Conservation (phyloP, 2,329 filamentous ascomycete genomes). For the Gliomastix tumulicola region DNA sequence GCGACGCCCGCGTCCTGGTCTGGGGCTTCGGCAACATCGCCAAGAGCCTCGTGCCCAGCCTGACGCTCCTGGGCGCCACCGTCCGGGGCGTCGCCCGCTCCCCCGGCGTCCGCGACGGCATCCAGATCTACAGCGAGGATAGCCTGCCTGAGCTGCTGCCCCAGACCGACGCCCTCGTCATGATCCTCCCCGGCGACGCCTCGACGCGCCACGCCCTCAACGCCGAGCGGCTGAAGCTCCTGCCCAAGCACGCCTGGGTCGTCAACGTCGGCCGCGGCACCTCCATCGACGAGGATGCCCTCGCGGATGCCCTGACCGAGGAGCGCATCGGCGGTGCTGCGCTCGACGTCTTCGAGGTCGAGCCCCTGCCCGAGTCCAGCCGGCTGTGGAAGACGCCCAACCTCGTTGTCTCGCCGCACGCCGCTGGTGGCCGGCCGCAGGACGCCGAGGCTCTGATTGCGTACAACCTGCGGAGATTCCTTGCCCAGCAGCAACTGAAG, state of each 20-base stretch:
- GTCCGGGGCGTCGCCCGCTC: conserved; percentile 52
- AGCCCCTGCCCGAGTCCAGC: conserved; percentile 34
- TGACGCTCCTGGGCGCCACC: conserved; percentile 46
- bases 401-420: conserved; percentile 46
- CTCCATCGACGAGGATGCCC: conserved; percentile 39
- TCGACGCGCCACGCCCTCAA: conserved; percentile 49
- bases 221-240: conserved; percentile 39
- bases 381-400: conserved; percentile 45
- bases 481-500: conserved; percentile 51
- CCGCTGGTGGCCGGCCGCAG: conserved; percentile 54
- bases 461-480: conserved; percentile 51
- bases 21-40: conserved; percentile 65
- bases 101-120: conserved; percentile 49
- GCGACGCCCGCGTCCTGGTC: conserved; percentile 49
- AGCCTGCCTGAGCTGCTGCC: conserved; percentile 43
- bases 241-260: conserved; percentile 52
- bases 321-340: conserved; percentile 39
- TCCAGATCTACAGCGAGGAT: conserved; percentile 50
- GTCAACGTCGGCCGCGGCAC: conserved; percentile 46
- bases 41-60: conserved; percentile 48
- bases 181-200: conserved; percentile 56
- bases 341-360: conserved; percentile 39
- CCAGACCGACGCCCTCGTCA: conserved; percentile 57
- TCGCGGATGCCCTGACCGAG: conserved; percentile 34
- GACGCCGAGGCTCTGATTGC: conserved; percentile 52